Conservation (phyloP, 2,329 filamentous ascomycete species). For the Diaporthe velutina region DNA sequence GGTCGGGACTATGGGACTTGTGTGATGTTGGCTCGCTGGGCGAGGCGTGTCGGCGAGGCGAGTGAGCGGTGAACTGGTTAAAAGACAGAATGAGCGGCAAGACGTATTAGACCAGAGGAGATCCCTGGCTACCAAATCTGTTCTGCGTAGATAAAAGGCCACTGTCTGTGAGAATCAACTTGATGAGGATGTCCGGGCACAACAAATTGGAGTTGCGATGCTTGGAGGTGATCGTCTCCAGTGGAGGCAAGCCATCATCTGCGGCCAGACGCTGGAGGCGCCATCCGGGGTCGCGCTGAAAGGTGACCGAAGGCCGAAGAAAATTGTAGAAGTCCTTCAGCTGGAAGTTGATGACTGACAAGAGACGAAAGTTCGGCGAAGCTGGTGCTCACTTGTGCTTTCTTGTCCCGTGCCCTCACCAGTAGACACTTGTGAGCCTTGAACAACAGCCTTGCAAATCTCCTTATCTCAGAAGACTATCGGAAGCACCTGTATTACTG, state of each 20-base stretch:
- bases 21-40: background rate
- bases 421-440: no score
- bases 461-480: no score
- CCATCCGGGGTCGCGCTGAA: background rate
- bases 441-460: background rate
- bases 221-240: background rate
- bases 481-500: no score
- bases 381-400: background rate
- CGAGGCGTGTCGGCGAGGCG: background rate
- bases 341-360: fast-evolving
- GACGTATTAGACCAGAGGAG: no score
- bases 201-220: background rate
- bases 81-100: no score
- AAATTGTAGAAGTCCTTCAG: background rate
- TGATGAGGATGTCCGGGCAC: background rate
- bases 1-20: no score
- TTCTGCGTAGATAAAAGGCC: fast-evolving
- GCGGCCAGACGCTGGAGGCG: background rate
- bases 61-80: background rate
- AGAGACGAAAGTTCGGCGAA: background rate
- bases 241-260: background rate
- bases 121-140: fast-evolving
- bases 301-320: fast-evolving
- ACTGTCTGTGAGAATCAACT: background rate
- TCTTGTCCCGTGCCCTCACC: background rate